Evolutionary conservation across 305 asterid genomes (phyloP).

Genomic region (Solanum aculeatissimum): DNA sequence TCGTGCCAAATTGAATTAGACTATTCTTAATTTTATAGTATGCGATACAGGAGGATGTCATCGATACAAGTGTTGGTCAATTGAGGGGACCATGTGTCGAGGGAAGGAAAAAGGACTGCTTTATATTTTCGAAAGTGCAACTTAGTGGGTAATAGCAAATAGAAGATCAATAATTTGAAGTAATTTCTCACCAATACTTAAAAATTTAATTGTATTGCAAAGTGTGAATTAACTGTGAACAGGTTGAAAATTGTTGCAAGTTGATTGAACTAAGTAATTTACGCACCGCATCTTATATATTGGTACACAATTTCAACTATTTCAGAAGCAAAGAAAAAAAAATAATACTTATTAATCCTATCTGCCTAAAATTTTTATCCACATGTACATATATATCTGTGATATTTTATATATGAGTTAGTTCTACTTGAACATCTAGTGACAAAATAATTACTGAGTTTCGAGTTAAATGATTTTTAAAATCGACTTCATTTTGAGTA

Average conservation of each 20-base stretch:
- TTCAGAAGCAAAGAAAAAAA: background rate
- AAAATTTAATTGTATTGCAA: background rate
- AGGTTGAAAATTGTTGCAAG: background rate
- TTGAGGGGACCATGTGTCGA: background rate
- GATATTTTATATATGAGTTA: no score
- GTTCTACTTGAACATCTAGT: no score
- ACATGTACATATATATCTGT: no score
- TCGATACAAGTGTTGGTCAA: background rate
- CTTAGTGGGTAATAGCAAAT: constrained; percentile 22
- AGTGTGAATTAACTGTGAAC: background rate
- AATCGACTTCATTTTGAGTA: background rate
- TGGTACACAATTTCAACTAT: background rate
- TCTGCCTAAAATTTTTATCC: background rate
- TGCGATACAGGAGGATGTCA: background rate
- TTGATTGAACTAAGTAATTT: background rate
- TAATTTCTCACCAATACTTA: background rate
- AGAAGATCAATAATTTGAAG: constrained; percentile 8
- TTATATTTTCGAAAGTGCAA: constrained; percentile 17
- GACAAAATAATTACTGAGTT: no score
- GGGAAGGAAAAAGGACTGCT: background rate
- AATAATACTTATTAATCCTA: no score
- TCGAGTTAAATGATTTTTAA: background rate
- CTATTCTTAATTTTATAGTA: background rate
- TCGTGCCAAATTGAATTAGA: no score
- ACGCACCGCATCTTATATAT: background rate